phyloP scores from a whole-genome alignment of 179 eudicot genomes.

The Patellifolia procumbens region DNA sequence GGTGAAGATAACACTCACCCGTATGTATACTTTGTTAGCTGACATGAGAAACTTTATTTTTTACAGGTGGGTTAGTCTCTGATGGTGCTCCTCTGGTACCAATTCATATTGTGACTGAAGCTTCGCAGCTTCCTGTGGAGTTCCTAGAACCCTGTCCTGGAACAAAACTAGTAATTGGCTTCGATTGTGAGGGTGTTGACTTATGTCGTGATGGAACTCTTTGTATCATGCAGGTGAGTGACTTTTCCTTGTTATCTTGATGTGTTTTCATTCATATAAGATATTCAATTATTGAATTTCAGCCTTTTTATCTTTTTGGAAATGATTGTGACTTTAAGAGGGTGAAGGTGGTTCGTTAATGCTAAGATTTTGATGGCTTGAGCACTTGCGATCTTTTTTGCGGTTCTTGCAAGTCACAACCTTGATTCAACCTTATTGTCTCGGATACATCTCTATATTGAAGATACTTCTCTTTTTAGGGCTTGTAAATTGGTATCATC shows the following conservation, averaged over 20 bases:
- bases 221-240: conserved; percentile 86
- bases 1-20: background rate
- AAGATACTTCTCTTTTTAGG: background rate
- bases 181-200: conserved; percentile 97
- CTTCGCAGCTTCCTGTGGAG: conserved; percentile 82
- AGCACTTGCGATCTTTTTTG: background rate
- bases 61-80: conserved; percentile 49
- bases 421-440: background rate
- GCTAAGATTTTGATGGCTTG: background rate
- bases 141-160: conserved; percentile 71
- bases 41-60: conserved; percentile 11
- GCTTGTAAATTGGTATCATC: background rate
- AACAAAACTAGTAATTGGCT: conserved; percentile 67
- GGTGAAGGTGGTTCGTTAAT: background rate
- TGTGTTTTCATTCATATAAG: background rate
- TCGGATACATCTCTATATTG: background rate
- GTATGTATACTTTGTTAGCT: conserved; percentile 2
- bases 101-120: conserved; percentile 69
- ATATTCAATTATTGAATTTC: background rate
- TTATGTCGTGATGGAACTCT: conserved; percentile 85
- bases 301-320: background rate
- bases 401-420: background rate
- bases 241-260: conserved; percentile 7
- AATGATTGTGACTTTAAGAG: too few relatives aligned
- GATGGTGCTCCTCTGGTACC: conserved; percentile 59